These are phyloP conservation scores for Argentina anserina DNA, from an alignment of 306 rosid species.

Conservation along the genomic window DNA sequence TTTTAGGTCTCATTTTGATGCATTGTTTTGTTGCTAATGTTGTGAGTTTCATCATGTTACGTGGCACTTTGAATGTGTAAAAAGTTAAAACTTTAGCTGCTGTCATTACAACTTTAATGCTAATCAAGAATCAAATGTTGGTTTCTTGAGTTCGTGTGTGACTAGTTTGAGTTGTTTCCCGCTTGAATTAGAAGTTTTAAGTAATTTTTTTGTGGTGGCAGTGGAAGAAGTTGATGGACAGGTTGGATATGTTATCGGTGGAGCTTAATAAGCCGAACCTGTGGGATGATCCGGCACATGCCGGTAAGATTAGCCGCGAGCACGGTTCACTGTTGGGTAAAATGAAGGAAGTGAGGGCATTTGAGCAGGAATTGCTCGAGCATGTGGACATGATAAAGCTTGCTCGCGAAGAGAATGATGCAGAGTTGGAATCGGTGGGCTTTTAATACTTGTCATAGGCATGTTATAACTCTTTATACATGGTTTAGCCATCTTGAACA, in stretches of 20 bases:
- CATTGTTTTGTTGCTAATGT: not conserved
- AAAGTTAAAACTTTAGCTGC: not conserved
- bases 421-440: conserved; percentile 94
- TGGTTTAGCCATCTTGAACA: conserved; percentile 8
- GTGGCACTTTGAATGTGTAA: not conserved
- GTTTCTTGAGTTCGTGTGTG: too few relatives aligned
- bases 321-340: conserved; percentile 82
- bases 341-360: conserved; percentile 73
- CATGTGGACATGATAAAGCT: conserved; percentile 90
- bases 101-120: too few relatives aligned
- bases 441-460: conserved; percentile 66
- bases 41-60: not conserved
- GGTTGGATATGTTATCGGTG: conserved; percentile 57
- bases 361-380: conserved; percentile 77
- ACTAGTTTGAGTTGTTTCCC: too few relatives aligned
- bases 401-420: conserved; percentile 75
- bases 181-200: not conserved
- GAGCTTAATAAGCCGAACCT: conserved; percentile 66
- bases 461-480: conserved; percentile 48
- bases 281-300: conserved; percentile 80
- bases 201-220: conserved; percentile 33
- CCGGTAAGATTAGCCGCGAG: conserved; percentile 75
- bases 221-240: conserved; percentile 79
- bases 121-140: too few relatives aligned
- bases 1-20: not conserved